Conservation (phyloP, 164 flowering plant genomes). For the Taxillus chinensis region DNA sequence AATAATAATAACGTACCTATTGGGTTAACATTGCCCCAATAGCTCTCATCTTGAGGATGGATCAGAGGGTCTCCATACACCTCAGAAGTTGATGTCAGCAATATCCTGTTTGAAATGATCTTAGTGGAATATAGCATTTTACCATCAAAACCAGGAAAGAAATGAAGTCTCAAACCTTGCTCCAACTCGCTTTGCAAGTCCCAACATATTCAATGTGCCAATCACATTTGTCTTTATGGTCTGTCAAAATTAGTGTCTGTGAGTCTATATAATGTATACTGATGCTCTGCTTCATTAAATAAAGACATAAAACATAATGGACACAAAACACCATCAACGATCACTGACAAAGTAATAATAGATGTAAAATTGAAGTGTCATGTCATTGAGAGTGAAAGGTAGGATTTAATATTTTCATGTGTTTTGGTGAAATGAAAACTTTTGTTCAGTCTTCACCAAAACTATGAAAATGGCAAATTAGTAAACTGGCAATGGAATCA, state of each 20-base stretch:
- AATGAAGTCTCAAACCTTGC: slow-evolving; percentile 44
- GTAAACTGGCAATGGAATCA: no score
- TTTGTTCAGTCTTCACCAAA: no score
- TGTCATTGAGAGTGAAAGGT: no score
- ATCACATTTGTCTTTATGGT: slow-evolving; percentile 83
- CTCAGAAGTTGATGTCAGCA: slow-evolving; percentile 93
- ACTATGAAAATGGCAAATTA: no score
- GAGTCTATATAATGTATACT: not conserved
- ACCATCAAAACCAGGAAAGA: no score
- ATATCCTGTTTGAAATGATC: slow-evolving; percentile 38
- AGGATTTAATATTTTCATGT: not conserved
- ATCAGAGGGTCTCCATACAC: slow-evolving; percentile 98
- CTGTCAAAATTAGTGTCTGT: slow-evolving; percentile 23
- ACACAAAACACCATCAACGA: no score
- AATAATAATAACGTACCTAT: slow-evolving; percentile 43
- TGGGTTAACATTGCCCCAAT: slow-evolving; percentile 99
- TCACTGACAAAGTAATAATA: no score
- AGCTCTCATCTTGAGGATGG: slow-evolving; percentile 87
- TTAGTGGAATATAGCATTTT: not conserved
- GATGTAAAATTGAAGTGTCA: no score
- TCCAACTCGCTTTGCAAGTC: slow-evolving; percentile 73
- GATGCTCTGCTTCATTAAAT: no score
- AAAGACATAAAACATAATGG: no score
- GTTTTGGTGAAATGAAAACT: not conserved
- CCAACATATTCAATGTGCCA: slow-evolving; percentile 66